These are phyloP conservation scores for Populus trichocarpa DNA, from an alignment of 441 rosid genomes.

Conservation along the genomic window DNA sequence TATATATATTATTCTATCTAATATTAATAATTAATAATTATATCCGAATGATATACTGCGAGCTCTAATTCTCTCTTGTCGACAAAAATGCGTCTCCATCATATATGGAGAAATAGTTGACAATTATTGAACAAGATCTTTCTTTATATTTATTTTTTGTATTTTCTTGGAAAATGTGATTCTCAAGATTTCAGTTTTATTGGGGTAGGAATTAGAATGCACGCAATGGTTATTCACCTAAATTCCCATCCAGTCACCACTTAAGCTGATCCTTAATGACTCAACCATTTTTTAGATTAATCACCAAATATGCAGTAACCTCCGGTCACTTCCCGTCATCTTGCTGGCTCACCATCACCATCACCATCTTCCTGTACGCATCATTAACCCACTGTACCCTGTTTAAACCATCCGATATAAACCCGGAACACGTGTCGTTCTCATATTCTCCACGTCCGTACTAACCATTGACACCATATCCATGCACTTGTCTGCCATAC, in stretches of 20 bases:
- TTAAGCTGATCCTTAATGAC: neutral
- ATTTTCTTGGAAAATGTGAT: too few relatives aligned
- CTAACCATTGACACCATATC: constrained; percentile 24
- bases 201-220: too few relatives aligned
- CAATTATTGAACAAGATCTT: too few relatives aligned
- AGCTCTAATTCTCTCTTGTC: too few relatives aligned
- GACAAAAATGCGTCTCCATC: too few relatives aligned
- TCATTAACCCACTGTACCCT: constrained; percentile 65
- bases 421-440: constrained; percentile 61
- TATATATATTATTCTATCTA: too few relatives aligned
- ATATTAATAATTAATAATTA: too few relatives aligned
- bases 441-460: constrained; percentile 40
- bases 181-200: too few relatives aligned
- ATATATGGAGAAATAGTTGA: too few relatives aligned
- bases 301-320: constrained; percentile 36
- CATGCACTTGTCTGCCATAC: constrained; percentile 35
- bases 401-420: constrained; percentile 45
- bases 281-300: neutral
- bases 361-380: constrained; percentile 46
- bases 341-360: constrained; percentile 17
- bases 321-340: constrained; percentile 18
- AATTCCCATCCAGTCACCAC: neutral
- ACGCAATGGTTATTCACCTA: neutral
- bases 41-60: too few relatives aligned
- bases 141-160: too few relatives aligned